Conservation (phyloP, 2,329 filamentous ascomycete genomes). For the Colletotrichum sp. region DNA sequence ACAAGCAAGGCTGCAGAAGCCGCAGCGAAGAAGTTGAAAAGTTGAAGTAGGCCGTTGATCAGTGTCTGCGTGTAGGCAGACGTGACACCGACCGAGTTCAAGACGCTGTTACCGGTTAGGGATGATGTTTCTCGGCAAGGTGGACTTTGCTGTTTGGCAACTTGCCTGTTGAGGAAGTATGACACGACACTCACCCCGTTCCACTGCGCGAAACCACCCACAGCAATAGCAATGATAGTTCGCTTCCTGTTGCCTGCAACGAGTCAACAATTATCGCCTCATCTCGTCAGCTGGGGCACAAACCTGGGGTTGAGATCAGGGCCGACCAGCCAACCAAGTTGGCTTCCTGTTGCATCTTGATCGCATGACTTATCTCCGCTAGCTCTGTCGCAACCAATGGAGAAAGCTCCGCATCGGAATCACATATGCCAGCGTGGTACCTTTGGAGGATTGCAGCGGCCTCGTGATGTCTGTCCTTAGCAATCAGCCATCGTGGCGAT, state of each 20-base stretch:
- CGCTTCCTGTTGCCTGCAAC: constrained; percentile 29
- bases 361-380: constrained; percentile 34
- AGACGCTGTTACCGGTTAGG: constrained; percentile 25
- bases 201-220: constrained; percentile 32
- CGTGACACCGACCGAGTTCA: constrained; percentile 33
- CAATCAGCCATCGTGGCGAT: constrained; percentile 23
- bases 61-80: constrained; percentile 37
- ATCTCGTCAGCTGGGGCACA: background rate
- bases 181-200: constrained; percentile 36
- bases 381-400: constrained; percentile 45
- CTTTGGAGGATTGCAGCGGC: constrained; percentile 17
- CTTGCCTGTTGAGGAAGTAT: constrained; percentile 36
- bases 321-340: too few species aligned
- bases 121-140: too few species aligned
- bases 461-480: background rate
- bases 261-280: background rate
- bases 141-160: too few species aligned
- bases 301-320: too few species aligned
- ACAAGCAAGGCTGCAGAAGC: constrained; percentile 26
- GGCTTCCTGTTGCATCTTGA: too few species aligned
- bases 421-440: constrained; percentile 29
- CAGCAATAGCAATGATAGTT: constrained; percentile 25
- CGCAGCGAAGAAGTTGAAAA: constrained; percentile 18
- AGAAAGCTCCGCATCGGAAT: constrained; percentile 28
- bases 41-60: constrained; percentile 40